These are phyloP conservation scores for Pseudogymnoascus sp. DNA, from an alignment of 2,329 filamentous ascomycete genomes.

Conservation along the genomic window DNA sequence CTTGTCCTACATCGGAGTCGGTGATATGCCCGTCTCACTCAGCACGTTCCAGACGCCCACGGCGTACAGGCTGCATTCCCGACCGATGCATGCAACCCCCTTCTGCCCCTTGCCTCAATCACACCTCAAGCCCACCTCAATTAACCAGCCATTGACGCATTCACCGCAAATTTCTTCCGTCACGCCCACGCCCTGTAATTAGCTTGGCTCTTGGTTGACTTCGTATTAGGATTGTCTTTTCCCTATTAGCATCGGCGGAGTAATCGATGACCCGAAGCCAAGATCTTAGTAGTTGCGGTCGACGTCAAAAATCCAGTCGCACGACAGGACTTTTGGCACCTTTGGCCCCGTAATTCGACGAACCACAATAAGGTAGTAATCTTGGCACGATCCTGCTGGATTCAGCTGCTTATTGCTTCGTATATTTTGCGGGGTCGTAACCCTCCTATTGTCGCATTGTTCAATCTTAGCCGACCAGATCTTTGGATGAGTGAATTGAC, in stretches of 20 bases:
- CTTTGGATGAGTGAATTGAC: neutral
- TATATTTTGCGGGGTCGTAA: constrained; percentile 8
- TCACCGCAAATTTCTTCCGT: neutral
- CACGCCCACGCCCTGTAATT: neutral
- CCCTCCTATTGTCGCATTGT: neutral
- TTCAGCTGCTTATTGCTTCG: constrained; percentile 1
- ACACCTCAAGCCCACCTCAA: neutral
- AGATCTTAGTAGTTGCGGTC: neutral
- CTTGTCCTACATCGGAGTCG: neutral
- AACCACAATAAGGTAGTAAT: neutral
- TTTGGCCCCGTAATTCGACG: neutral
- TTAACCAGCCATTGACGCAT: neutral
- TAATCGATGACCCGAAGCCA: constrained; percentile 8
- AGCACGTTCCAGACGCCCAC: neutral
- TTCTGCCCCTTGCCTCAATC: neutral
- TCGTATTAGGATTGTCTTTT: neutral
- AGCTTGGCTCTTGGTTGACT: constrained; percentile 2
- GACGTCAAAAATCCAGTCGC: neutral
- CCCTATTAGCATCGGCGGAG: neutral
- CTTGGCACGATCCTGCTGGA: neutral
- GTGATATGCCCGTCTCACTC: constrained; percentile 5
- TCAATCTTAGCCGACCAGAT: neutral
- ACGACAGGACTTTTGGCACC: neutral
- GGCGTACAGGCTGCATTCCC: neutral
- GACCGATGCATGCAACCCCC: neutral